A percentile compares a stretch with the other conserved stretches of the same genome.
phyloP scores from a whole-genome alignment of 179 eudicot genomes.

The Silene noctiflora region DNA sequence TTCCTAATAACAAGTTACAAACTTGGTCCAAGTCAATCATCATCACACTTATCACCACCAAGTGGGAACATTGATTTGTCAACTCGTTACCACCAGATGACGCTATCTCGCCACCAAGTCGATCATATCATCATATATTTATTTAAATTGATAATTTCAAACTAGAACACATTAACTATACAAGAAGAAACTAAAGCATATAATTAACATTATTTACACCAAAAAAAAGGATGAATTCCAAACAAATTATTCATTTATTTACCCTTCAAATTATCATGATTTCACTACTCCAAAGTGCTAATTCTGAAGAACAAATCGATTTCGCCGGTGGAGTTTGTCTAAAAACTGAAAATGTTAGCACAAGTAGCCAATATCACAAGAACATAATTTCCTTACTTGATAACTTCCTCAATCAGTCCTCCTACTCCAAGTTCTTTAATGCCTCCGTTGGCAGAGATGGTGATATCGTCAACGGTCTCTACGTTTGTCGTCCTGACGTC shows the following conservation, averaged over 20 bases:
- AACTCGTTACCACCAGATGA: too few relatives aligned
- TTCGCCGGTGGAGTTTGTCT: neutral
- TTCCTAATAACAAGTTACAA: too few relatives aligned
- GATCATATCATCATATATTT: too few relatives aligned
- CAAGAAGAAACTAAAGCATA: too few relatives aligned
- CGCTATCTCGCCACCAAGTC: too few relatives aligned
- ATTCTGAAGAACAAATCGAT: neutral
- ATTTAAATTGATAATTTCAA: too few relatives aligned
- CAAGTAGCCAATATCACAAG: neutral
- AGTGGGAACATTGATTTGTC: too few relatives aligned
- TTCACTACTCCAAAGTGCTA: neutral
- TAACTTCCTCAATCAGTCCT: neutral
- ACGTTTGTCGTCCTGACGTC: conserved; percentile 10
- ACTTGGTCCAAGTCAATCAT: too few relatives aligned
- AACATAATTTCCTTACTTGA: neutral
- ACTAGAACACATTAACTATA: neutral
- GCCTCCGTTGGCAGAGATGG: neutral
- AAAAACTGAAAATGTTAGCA: neutral
- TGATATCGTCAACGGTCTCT: neutral
- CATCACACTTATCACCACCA: too few relatives aligned
- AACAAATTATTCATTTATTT: neutral
- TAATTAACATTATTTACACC: too few relatives aligned
- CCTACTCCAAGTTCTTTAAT: neutral
- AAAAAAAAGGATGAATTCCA: neutral
- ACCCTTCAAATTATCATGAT: neutral